These are phyloP conservation scores for Scedosporium boydii DNA, from an alignment of 2,329 filamentous ascomycete genomes.

Conservation along the genomic window DNA sequence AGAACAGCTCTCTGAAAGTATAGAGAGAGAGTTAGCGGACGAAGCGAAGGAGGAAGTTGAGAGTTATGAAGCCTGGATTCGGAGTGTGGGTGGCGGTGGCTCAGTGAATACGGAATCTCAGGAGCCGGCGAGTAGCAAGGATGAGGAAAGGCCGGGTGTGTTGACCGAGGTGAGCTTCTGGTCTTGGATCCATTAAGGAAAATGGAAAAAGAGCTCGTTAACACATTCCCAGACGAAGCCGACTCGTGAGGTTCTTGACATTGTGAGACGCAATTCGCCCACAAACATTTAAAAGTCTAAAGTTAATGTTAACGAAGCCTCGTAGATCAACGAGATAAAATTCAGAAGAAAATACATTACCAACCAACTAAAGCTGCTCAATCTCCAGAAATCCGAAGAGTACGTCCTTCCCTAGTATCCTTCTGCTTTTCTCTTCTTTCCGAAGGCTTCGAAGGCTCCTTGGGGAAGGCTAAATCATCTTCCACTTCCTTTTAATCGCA, in stretches of 20 bases:
- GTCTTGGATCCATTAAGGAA: no score
- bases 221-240: no score
- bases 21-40: background rate
- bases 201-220: no score
- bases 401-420: background rate
- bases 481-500: background rate
- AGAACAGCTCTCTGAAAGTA: background rate
- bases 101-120: no score
- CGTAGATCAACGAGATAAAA: background rate
- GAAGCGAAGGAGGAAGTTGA: background rate
- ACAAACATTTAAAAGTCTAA: background rate
- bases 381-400: background rate
- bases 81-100: no score
- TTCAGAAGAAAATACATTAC: constrained; percentile 1
- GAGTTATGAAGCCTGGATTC: background rate
- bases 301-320: background rate
- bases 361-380: background rate
- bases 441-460: no score
- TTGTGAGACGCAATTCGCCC: background rate
- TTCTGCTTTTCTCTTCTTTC: background rate
- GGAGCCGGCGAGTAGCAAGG: no score
- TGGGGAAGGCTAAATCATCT: background rate
- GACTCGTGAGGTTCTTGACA: background rate
- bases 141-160: no score
- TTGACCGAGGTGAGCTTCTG: no score